phyloP scores from a whole-genome alignment of 306 rosid genomes.

The Inga laurina region DNA sequence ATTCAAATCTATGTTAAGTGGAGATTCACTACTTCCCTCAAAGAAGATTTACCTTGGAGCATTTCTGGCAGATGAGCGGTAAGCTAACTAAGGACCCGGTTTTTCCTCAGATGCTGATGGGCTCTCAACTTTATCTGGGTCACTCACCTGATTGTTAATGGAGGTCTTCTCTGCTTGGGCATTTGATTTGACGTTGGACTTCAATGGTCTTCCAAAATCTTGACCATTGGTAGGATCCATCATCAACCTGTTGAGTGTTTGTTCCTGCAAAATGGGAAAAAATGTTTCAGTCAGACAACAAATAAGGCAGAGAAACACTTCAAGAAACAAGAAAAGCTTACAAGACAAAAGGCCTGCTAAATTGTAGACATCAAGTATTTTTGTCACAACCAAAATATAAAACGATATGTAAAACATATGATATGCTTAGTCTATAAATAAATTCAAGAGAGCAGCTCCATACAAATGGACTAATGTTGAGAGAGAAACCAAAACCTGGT shows the following conservation, averaged over 20 bases:
- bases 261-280: constrained; percentile 59
- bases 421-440: neutral
- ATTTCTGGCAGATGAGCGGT: constrained; percentile 29
- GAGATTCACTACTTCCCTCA: constrained; percentile 21
- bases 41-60: constrained; percentile 16
- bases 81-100: constrained; percentile 34
- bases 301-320: constrained; percentile 17
- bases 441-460: neutral
- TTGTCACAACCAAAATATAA: constrained; percentile 8
- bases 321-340: neutral
- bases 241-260: constrained; percentile 57
- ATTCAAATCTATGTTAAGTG: constrained; percentile 17
- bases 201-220: constrained; percentile 71
- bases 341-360: neutral
- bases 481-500: constrained; percentile 15
- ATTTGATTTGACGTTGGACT: constrained; percentile 46
- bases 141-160: constrained; percentile 45
- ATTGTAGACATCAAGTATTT: constrained; percentile 10
- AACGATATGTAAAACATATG: neutral
- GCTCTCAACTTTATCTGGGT: constrained; percentile 49
- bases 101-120: constrained; percentile 51
- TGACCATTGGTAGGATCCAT: constrained; percentile 59
- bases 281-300: constrained; percentile 9
- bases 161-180: constrained; percentile 55
- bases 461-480: neutral